Percentiles rank a stretch among this genome's conserved stretches.
Evolutionary conservation across 2,329 filamentous ascomycete species (phyloP).

Genomic region (Xylaria arbuscula): DNA sequence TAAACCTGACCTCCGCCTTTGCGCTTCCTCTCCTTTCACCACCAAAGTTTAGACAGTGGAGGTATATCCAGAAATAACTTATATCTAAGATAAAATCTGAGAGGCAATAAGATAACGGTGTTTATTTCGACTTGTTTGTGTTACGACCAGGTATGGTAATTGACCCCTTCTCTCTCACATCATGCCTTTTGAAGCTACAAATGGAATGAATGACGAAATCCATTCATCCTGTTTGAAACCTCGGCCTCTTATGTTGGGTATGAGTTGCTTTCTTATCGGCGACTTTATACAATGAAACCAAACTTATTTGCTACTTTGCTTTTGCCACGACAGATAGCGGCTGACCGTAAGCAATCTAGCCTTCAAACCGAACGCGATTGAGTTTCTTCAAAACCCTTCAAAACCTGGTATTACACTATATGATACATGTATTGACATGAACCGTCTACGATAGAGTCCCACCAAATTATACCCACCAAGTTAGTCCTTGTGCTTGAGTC

Average conservation of each 20-base stretch:
- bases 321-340: neutral
- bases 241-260: neutral
- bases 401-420: conserved; percentile 1
- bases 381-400: conserved; percentile 19
- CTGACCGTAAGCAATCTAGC: neutral
- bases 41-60: too few species aligned
- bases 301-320: neutral
- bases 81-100: too few species aligned
- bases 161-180: too few species aligned
- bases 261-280: neutral
- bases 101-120: too few species aligned
- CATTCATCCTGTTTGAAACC: neutral
- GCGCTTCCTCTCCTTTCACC: too few species aligned
- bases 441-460: neutral
- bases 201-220: neutral
- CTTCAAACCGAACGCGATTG: neutral
- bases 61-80: too few species aligned
- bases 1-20: neutral
- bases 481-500: conserved; percentile 16
- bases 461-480: neutral
- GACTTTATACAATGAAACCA: neutral
- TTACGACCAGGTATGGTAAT: too few species aligned
- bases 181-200: too few species aligned
- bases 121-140: too few species aligned
- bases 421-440: conserved; percentile 11